Base-by-base conservation (phyloP, 2,329 filamentous ascomycete genomes). In the Golovinomyces cichoracearum region DNA sequence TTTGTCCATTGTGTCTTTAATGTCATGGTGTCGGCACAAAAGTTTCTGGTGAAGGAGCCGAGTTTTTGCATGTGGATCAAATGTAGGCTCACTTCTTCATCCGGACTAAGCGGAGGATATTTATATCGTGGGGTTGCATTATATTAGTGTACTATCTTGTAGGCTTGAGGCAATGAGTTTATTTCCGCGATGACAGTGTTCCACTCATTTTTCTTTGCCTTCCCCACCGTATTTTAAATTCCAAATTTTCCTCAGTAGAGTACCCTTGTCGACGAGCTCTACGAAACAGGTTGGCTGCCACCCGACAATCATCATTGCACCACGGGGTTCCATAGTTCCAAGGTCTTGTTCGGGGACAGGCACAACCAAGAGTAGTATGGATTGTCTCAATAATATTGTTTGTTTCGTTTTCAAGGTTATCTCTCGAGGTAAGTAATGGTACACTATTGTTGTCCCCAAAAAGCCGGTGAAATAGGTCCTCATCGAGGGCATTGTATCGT, bases 301-400 rank as follows among this genome's bases (percentile, higher is more conserved):
- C 13, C 1, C 22, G 19, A 42, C 42, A 45, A n/a, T 45, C 42
- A 19, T 45, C 26, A 45, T 27, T 45, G 47, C 47, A 50, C 31
- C 27, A 44, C 25, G 19, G 23, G 17, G 27, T 37, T 26, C 38
- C 25, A 22, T 23, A 37, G 7, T 48, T 52, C 3, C 15, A 13
- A 4, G 5, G 1, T 27, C 42, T 27, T 27, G 15, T 31, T 5
- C 23, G 42, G 29, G 42, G 7, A 17, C 26, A 45, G 5, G 22
- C 5, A 27, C 23, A 10, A 7, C 15, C 7, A 1, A 45, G 26
- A 9, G 26, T 13, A 4, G 42, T 45, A 2, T 23, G 10, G 5
- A 45, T 45, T 31, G 17, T 9, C 17, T 45, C 15, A 12, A 45
- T 25, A 23, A 42, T 45, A 12, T 10, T 27, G 5, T 45, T 45